A percentile compares a stretch with the other conserved stretches of the same genome.
These are phyloP conservation scores for Coelastrella sp. DNA, from an alignment of 139 green algal species.

Conservation along the genomic window DNA sequence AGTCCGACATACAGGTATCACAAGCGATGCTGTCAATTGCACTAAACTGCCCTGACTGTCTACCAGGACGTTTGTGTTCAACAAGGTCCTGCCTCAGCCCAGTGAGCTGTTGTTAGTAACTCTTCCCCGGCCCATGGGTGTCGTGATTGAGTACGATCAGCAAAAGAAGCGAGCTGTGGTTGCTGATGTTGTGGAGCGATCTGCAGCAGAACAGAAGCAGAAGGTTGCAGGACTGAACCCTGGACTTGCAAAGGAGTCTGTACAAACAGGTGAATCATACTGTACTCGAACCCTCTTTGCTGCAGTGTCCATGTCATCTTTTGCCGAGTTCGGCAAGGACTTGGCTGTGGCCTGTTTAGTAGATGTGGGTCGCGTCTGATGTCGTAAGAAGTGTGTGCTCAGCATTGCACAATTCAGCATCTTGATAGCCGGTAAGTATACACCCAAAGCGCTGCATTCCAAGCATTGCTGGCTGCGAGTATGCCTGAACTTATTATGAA, in stretches of 20 bases:
- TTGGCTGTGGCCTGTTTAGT: too few species aligned
- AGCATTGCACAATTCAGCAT: too few species aligned
- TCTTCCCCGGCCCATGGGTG: conserved; percentile 81
- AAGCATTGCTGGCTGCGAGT: too few species aligned
- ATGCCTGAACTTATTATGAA: background rate
- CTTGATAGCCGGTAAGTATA: too few species aligned
- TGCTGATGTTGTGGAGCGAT: conserved; percentile 60
- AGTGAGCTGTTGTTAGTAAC: conserved; percentile 71
- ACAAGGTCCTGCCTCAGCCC: conserved; percentile 60
- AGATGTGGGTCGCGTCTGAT: too few species aligned
- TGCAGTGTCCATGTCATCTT: too few species aligned
- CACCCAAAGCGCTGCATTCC: too few species aligned
- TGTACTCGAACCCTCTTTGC: too few species aligned
- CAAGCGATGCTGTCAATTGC: too few species aligned
- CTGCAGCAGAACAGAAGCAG: conserved; percentile 57
- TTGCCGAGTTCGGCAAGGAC: too few species aligned
- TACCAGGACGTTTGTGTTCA: conserved; percentile 70
- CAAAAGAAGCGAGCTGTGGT: conserved; percentile 62
- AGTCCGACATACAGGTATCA: too few species aligned
- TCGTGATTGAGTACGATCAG: conserved; percentile 72
- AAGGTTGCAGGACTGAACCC: conserved; percentile 71
- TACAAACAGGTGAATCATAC: conserved; percentile 44
- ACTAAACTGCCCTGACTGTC: background rate
- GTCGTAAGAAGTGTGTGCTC: too few species aligned
- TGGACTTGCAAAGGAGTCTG: conserved; percentile 33